Evolutionary conservation across 2,329 filamentous ascomycete species (phyloP), one percentile per base, ranked within the genome.

Genomic region (Colletotrichum falcatum): DNA sequence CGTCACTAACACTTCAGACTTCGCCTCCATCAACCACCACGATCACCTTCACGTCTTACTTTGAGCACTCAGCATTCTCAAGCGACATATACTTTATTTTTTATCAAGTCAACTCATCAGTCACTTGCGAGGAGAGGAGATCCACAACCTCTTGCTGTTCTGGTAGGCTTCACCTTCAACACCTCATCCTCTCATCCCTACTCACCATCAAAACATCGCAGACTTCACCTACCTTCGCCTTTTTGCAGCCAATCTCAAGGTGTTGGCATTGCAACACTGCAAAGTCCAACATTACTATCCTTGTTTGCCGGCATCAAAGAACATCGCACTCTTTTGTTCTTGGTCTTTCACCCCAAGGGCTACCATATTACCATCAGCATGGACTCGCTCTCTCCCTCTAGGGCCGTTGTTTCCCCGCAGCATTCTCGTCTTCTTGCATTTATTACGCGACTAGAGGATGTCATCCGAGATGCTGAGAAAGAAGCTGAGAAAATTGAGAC

Each of bases 401-500:
- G 23, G 20, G 20, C n/a, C 3, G 7, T n/a, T 44, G 12, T 14
- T n/a, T 51, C 53, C 8, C 5, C 54, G 3, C 58, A 39, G 26
- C 37, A 30, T 5, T 66, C 67, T 5, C 63, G 53, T 3, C 49
- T 70, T 9, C 39, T 33, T 2, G 30, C 63, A 8, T 70, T 63
- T 4, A 66, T 70, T 5, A 30, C 49, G 51, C 28, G 46, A 18
- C 44, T 66, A 6, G n/a, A 20, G 7, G 42, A 58, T 7, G 30
- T 28, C 23, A 23, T 70, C 16, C 51, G 8, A 51, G 20, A 44
- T 26, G 30, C 44, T 28, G 55, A 70, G 35, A 56, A 49, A 2
- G 51, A 66, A 9, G 63, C 58, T 9, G 67, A 70, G 26, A 18
- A 48, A 12, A 37, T 58, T 14, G 67, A 70, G 35, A 70, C 51